Percentiles rank a stretch among this genome's conserved stretches.
Evolutionary conservation across 225 moss, liverwort and hornwort species (phyloP).

Genomic region (Marchantia paleacea): DNA sequence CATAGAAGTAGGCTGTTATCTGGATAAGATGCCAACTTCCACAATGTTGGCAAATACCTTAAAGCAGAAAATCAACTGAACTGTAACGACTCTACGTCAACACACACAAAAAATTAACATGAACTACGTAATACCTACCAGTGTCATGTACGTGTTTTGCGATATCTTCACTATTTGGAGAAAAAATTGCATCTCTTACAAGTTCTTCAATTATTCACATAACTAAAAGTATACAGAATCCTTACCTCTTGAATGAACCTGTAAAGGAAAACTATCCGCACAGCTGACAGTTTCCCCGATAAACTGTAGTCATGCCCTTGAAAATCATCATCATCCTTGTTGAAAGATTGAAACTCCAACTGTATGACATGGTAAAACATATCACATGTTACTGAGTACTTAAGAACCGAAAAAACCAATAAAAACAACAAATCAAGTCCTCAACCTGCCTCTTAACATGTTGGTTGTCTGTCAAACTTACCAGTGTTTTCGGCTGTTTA

Average conservation of each 20-base stretch:
- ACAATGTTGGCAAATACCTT: background rate
- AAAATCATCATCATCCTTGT: slow-evolving; percentile 94
- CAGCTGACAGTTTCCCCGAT: slow-evolving; percentile 87
- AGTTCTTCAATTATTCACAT: background rate
- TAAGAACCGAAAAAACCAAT: too few species aligned
- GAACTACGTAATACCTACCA: background rate
- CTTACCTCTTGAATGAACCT: slow-evolving; percentile 95
- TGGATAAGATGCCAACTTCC: slow-evolving; percentile 30
- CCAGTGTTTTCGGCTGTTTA: too few species aligned
- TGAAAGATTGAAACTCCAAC: slow-evolving; percentile 91
- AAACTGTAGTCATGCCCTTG: slow-evolving; percentile 90
- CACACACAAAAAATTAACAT: background rate
- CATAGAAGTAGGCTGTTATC: slow-evolving; percentile 84
- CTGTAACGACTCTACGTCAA: too few species aligned
- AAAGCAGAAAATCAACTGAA: background rate
- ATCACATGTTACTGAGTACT: background rate
- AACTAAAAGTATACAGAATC: background rate
- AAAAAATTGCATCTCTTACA: background rate
- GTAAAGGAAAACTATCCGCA: slow-evolving; percentile 93
- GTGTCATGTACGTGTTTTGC: background rate
- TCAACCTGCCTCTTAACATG: too few species aligned
- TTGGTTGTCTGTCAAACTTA: too few species aligned
- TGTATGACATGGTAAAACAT: slow-evolving; percentile 20
- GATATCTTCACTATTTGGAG: background rate
- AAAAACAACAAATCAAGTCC: too few species aligned